phyloP scores from a whole-genome alignment of 2,329 filamentous ascomycete species.

The Sarocladium strictum region DNA sequence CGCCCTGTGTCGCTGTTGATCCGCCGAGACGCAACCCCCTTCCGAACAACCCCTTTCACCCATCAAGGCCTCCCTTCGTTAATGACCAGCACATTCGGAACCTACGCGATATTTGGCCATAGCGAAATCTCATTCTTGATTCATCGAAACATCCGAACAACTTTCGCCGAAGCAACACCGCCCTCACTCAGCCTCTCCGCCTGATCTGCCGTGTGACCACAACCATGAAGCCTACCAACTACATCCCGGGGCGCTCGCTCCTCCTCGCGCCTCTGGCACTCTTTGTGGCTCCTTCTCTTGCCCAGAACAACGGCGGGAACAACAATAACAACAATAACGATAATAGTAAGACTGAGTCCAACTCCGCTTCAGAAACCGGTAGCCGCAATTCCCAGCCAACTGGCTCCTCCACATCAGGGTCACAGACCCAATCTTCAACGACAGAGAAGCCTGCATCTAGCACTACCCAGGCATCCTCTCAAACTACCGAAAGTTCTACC shows the following conservation, averaged over 20 bases:
- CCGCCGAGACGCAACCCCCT: constrained; percentile 5
- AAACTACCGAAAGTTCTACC: constrained; percentile 6
- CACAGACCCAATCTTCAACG: background rate
- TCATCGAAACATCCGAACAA: background rate
- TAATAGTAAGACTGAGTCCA: background rate
- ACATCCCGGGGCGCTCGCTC: constrained; percentile 19
- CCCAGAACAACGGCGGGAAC: constrained; percentile 23
- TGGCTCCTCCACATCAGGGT: background rate
- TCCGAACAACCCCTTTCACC: background rate
- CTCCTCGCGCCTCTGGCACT: constrained; percentile 22
- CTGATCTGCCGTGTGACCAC: background rate
- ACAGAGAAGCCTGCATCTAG: background rate
- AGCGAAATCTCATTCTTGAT: background rate
- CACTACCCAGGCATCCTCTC: constrained; percentile 3
- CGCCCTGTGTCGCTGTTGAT: background rate
- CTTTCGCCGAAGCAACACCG: background rate
- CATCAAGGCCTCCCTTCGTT: background rate
- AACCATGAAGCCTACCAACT: constrained; percentile 23
- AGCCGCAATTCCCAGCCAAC: constrained; percentile 1
- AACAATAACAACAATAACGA: constrained; percentile 11
- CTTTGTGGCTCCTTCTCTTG: constrained; percentile 24
- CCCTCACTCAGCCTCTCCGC: background rate
- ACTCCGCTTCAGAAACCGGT: background rate
- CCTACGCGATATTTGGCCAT: background rate
- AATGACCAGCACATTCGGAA: background rate